Conservation (phyloP, 176 grass and related monocot species). For the Juncus effusus region DNA sequence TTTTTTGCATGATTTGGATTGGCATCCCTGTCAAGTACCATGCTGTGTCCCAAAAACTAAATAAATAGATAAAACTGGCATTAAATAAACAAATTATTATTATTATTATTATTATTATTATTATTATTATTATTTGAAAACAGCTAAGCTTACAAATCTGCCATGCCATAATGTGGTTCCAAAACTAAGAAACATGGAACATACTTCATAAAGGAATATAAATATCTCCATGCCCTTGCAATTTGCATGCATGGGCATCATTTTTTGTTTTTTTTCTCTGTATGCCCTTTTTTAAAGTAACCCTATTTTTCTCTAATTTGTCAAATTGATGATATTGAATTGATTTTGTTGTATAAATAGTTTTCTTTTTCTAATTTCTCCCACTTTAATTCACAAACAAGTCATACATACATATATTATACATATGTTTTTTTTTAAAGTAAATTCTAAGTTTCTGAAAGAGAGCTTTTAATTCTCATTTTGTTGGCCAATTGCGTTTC, state of each 20-base stretch:
- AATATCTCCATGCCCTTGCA: too few species aligned
- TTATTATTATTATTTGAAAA: neutral
- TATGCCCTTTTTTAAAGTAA: neutral
- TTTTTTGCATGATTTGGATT: constrained; percentile 11
- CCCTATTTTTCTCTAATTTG: constrained; percentile 3
- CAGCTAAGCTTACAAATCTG: constrained; percentile 20
- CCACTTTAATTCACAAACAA: too few species aligned
- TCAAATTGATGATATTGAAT: too few species aligned
- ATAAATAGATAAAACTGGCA: neutral
- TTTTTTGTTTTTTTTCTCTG: neutral
- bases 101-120: constrained; percentile 9
- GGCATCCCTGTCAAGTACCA: constrained; percentile 5
- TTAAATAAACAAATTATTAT: too few species aligned
- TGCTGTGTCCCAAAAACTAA: neutral
- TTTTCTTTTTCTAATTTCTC: too few species aligned
- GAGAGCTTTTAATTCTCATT: constrained; percentile 4
- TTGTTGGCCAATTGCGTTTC: constrained; percentile 24
- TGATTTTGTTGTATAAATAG: too few species aligned
- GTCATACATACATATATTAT: too few species aligned
- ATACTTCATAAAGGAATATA: neutral
- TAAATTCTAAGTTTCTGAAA: too few species aligned
- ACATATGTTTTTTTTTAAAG: too few species aligned
- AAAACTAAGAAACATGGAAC: constrained; percentile 21
- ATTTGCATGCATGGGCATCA: constrained; percentile 23
- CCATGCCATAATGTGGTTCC: constrained; percentile 12